Base-by-base conservation (phyloP, 306 rosid species). In the Lathyrus aphaca region DNA sequence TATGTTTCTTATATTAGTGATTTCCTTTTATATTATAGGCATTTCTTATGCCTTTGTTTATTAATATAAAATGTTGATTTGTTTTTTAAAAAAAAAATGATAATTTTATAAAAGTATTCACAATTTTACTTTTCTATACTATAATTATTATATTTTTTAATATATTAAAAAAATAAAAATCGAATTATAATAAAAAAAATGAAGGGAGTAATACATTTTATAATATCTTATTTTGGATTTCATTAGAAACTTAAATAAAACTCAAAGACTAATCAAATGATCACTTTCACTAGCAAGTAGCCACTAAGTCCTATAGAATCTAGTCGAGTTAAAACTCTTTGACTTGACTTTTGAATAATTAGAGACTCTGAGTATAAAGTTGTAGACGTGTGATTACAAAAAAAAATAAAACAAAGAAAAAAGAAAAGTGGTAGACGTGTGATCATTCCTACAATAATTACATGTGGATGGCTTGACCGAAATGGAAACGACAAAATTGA, bases 271-370 rank as follows among this genome's bases (percentile, higher is more conserved):
- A 54, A 23, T 14, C 5, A 54, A 23, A 11, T 54, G 60, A 18
- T 11, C 32, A 54, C 35, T 23, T 54, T 21, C 32, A 30, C 43
- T 58, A n/a, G 56, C 56, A 11, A 50, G 56, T 9, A 1, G 3
- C 2, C 18, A 30, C 43, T 58, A 7, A 0, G 7, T 30, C 4
- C 43, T 0, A 30, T 56, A 56, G 43, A 30, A 29, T 58, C 64
- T 58, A 58, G 29, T 55, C 5, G 30, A 55, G 17, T 40, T 27
- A 56, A 27, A 55, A 25, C 5, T 27, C 11, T 74, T 74, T 53
- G 72, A 54, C 72, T 74, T 53, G 72, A 54, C 72, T 29, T 64
- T 51, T 16, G 16, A 53, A 21, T 19, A 12, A 53, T 10, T 53
- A 19, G 15, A 53, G 13, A 10, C 12, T 53, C 23, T 23, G 59